Conservation (phyloP, 2,329 filamentous ascomycete species). For the Cladosporium sphaerospermum region DNA sequence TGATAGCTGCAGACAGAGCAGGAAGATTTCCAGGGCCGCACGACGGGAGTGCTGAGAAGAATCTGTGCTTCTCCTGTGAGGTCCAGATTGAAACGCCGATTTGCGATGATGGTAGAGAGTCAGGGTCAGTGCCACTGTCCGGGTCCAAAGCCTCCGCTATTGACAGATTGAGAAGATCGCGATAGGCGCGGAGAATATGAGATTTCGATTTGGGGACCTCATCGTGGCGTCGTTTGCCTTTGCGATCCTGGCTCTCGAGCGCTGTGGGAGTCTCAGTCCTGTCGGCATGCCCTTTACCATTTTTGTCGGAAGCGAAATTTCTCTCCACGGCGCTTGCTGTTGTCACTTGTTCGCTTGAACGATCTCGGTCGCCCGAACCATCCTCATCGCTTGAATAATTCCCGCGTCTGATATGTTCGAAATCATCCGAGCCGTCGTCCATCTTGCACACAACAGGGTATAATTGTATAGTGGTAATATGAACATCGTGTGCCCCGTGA, state of each 20-base stretch:
- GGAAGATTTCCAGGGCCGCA: conserved; percentile 58
- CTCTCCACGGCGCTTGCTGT: background rate
- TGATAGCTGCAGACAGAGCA: conserved; percentile 57
- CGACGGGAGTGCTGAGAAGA: conserved; percentile 61
- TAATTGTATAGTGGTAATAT: background rate
- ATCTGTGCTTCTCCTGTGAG: conserved; percentile 58
- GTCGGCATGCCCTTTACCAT: background rate
- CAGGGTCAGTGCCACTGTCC: background rate
- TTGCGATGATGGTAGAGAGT: conserved; percentile 42
- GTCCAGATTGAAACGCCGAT: conserved; percentile 68
- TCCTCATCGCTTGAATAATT: background rate
- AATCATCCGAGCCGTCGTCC: conserved; percentile 5
- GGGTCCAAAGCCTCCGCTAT: conserved; percentile 42
- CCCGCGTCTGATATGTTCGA: background rate
- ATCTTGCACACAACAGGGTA: background rate
- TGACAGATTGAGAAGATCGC: conserved; percentile 49
- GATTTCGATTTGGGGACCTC: background rate
- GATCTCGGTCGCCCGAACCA: background rate
- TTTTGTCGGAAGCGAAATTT: background rate
- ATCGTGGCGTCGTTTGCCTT: background rate
- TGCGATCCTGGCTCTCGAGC: background rate
- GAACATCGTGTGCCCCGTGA: too few species aligned
- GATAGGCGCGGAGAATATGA: conserved; percentile 32
- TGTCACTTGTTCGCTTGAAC: too few species aligned
- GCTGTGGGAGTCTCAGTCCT: background rate